Base-by-base conservation (phyloP, 495 filamentous ascomycete genomes). In the Penicillium flavigenum region DNA sequence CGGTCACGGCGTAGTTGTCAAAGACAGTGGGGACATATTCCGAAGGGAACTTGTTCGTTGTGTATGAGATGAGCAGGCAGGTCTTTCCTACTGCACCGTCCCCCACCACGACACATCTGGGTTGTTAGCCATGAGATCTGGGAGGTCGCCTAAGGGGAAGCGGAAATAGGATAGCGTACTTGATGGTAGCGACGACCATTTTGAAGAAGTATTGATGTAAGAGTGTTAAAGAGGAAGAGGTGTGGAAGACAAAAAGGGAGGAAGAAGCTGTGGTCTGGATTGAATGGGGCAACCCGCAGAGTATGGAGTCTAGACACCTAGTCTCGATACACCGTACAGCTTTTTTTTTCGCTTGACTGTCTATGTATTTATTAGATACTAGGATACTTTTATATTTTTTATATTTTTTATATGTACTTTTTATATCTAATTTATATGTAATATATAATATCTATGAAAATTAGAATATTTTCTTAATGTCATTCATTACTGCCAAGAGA, bases 11-110 rank as follows among this genome's bases (percentile, higher is more conserved):
- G 86, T 98, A 98, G 77, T 98, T 98, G 73, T 98, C 94, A 73
- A 98, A 98, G 32, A 98, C 94, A 20, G 94, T 98, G 22, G 94
- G 94, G 20, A 98, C 94, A 70, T 98, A 98, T 91, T 98, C 94
- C 60, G 92, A 96, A 10, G 94, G 94, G 77, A 98, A 98, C 65
- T 98, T 98, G 82, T 98, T 98, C 61, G 94, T 98, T 42, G 94
- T 98, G 78, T 98, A 98, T 65, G 90, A 95, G 78, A 98, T 98
- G 69, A 98, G 84, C 52, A 98, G 85, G 76, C 94, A 98, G 45
- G 94, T 98, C 82, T 98, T 98, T 65, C 94, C 94, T 57, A 98
- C 94, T 56, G 94, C 94, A 91, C 94, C 94, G 74, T 98, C 94
- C 73, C 94, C 94, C 67, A 98, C 94, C 52, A 98, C 94, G 58